Base-by-base conservation (phyloP, 108 stramenopile genomes). In the Cyclotella kingstonii region DNA sequence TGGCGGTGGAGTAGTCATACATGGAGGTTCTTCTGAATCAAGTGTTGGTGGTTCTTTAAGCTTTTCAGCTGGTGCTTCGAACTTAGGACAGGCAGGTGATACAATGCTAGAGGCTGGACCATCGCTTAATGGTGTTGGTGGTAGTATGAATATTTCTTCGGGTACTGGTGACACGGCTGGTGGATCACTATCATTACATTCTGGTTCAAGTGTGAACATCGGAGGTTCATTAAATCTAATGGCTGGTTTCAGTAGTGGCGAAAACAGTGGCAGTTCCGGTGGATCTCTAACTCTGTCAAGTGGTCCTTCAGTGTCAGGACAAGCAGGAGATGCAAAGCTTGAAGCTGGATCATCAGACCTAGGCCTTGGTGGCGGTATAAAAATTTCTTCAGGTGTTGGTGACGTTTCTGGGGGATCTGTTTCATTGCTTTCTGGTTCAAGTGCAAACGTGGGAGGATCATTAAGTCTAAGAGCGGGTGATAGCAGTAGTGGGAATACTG, bases 381-480 rank as follows among this genome's bases (percentile, higher is more conserved):
- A 26, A 39, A 30, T 71, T 28, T 23, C 43, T 27, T 35, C 63
- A 10, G 70, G 63, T 4, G 17, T 23, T 15, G 70, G 70, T 31
- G 54, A 65, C 18, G 28, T 51, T 4, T n/a, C 43, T 10, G 70
- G 70, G 30, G 70, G 70, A 15, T 65, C 63, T 3, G 29, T 71
- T 35, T 41, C 39, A 6, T 47, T 71, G 36, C 31, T 57, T 9
- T 30, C 63, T 41, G 70, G 70, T 27, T 55, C 54, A 15, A 66
- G 70, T 23, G 26, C 26, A 3, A 48, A 48, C 36, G n/a, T 28
- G 14, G 68, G 60, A 12, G 68, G 68, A 5, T 60, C 56, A 9
- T 8, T 68, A 15, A 57, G 26, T 11, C 5, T 68, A 9, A 26
- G 15, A n/a, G 54, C 55, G 3, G 68, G 68, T 15, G 35, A 33